A percentile compares a stretch with the other conserved stretches of the same genome.
phyloP scores from a whole-genome alignment of 192 early-diverging fungal genomes.

The Podila clonocystis region DNA sequence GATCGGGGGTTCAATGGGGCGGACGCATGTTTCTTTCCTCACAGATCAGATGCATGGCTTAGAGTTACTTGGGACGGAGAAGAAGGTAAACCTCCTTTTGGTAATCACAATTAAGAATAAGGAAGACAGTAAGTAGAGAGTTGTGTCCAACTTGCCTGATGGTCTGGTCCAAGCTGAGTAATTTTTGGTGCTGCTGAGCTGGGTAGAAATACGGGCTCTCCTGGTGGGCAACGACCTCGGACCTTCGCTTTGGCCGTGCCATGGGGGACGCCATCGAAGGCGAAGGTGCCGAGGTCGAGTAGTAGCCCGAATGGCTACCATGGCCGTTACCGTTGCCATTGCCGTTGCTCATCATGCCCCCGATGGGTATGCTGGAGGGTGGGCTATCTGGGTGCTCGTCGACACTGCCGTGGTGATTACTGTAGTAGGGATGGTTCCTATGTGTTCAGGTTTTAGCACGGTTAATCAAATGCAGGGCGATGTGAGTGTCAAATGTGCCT shows the following conservation, averaged over 20 bases:
- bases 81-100: not conserved
- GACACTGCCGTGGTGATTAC: conserved; percentile 19
- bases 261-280: conserved; percentile 8
- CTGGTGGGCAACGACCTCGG: conserved; percentile 56
- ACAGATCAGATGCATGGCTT: too few species aligned
- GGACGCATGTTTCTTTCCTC: not conserved
- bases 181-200: conserved; percentile 70
- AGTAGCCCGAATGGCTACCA: not conserved
- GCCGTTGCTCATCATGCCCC: conserved; percentile 9
- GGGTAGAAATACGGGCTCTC: conserved; percentile 76
- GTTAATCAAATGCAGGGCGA: too few species aligned
- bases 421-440: conserved; percentile 28
- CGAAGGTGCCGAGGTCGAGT: conserved; percentile 28
- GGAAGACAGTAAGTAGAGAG: not conserved
- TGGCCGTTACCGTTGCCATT: not conserved
- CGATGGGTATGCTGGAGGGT: conserved; percentile 18
- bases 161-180: conserved; percentile 71
- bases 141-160: conserved; percentile 43
- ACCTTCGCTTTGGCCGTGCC: conserved; percentile 11
- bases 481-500: too few species aligned
- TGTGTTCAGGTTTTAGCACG: not conserved
- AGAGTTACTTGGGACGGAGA: too few species aligned
- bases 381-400: conserved; percentile 40
- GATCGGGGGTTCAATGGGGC: too few species aligned
- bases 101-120: not conserved